These are phyloP conservation scores for Mycena polygramma DNA, from an alignment of 768 basidiomycete species.

Conservation along the genomic window DNA sequence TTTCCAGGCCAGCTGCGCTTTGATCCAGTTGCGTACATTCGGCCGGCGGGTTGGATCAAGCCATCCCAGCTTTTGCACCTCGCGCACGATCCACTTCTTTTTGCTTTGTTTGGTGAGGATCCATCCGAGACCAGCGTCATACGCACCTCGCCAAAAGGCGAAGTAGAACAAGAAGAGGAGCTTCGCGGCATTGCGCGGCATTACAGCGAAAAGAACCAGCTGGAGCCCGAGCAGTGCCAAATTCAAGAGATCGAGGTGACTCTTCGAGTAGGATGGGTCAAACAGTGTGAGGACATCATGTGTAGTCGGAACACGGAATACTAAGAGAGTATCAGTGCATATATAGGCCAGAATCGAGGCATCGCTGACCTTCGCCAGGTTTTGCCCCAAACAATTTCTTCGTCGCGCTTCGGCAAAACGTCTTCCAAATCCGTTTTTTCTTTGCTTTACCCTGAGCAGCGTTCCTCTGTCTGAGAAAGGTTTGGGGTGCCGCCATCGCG, in stretches of 20 bases:
- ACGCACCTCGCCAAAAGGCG: constrained; percentile 91
- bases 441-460: not conserved
- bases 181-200: constrained; percentile 69
- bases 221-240: constrained; percentile 85
- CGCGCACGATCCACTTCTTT: constrained; percentile 91
- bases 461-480: constrained; percentile 24
- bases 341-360: constrained; percentile 12
- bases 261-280: constrained; percentile 86
- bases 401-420: constrained; percentile 49
- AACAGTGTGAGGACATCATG: constrained; percentile 92
- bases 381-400: constrained; percentile 87
- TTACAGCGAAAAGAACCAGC: constrained; percentile 73
- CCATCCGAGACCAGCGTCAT: constrained; percentile 95
- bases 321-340: constrained; percentile 54
- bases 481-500: constrained; percentile 27
- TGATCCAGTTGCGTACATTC: constrained; percentile 82
- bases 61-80: constrained; percentile 87
- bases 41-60: constrained; percentile 82
- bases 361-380: constrained; percentile 79
- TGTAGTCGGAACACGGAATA: constrained; percentile 93
- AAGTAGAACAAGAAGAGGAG: constrained; percentile 92
- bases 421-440: constrained; percentile 5
- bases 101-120: constrained; percentile 96
- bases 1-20: constrained; percentile 88
- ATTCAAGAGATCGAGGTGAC: constrained; percentile 89